Conservation (phyloP, 1,284 basidiomycete genomes). For the Inonotus hispidus region DNA sequence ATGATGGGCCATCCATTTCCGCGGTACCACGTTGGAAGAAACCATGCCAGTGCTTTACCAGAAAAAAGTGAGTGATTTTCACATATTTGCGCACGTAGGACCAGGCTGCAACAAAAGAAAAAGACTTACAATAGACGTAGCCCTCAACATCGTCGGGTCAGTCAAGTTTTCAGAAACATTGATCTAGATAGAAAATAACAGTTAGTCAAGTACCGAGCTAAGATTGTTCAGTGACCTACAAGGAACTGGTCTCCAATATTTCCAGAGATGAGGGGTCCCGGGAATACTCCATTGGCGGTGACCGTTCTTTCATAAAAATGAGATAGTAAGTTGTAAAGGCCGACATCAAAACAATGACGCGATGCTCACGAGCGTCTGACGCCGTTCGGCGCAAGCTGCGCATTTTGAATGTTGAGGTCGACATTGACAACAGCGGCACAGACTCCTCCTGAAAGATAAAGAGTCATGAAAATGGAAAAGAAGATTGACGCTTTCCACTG, state of each 20-base stretch:
- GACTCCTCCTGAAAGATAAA: background rate
- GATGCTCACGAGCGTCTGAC: constrained; percentile 26
- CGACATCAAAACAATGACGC: background rate
- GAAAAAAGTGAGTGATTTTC: background rate
- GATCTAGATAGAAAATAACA: background rate
- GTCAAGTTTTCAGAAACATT: constrained; percentile 22
- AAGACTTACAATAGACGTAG: constrained; percentile 25
- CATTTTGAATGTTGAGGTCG: constrained; percentile 19
- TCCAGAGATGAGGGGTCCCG: constrained; percentile 21
- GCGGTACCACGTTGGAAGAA: constrained; percentile 33
- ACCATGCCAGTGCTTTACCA: constrained; percentile 50
- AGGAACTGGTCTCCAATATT: constrained; percentile 22
- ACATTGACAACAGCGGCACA: constrained; percentile 12
- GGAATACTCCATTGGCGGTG: constrained; percentile 21
- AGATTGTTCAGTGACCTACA: background rate
- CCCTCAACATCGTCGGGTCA: constrained; percentile 24
- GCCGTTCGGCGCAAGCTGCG: constrained; percentile 27
- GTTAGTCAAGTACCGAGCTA: background rate
- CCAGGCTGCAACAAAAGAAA: background rate
- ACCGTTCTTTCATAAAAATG: constrained; percentile 10
- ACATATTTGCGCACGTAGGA: no score
- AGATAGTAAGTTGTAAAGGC: background rate
- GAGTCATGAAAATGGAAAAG: background rate
- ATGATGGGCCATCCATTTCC: constrained; percentile 32
- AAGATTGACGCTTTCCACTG: background rate